phyloP scores from a whole-genome alignment of 305 asterid species.

The Solanum hybrid region DNA sequence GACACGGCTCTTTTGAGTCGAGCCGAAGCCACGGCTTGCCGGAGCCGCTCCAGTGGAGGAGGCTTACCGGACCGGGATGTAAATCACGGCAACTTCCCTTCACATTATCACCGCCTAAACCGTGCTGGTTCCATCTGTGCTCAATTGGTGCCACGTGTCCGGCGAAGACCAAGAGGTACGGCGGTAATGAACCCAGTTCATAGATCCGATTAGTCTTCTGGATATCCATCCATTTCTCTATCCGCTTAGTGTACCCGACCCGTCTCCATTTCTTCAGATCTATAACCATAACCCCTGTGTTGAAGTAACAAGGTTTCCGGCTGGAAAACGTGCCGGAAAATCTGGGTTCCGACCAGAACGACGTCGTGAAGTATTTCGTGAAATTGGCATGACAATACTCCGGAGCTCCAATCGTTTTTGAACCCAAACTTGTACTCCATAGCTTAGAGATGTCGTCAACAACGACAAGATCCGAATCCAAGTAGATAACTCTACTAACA shows the following conservation, averaged over 20 bases:
- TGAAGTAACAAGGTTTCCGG: constrained; percentile 70
- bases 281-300: constrained; percentile 95
- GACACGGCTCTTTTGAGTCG: constrained; percentile 73
- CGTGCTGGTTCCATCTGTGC: constrained; percentile 96
- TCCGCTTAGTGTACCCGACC: constrained; percentile 65
- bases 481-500: constrained; percentile 69
- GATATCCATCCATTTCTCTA: constrained; percentile 93
- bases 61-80: constrained; percentile 91
- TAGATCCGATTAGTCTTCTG: constrained; percentile 85
- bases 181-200: constrained; percentile 89
- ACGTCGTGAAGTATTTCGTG: constrained; percentile 67
- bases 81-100: constrained; percentile 87
- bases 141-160: constrained; percentile 92
- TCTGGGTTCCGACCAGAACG: constrained; percentile 58
- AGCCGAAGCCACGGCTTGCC: constrained; percentile 98
- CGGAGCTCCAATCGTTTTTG: constrained; percentile 84
- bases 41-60: constrained; percentile 96
- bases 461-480: constrained; percentile 89
- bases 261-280: constrained; percentile 86
- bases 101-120: constrained; percentile 90
- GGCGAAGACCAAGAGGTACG: constrained; percentile 72
- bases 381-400: constrained; percentile 91
- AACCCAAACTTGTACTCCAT: constrained; percentile 55
- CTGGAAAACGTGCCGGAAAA: constrained; percentile 46
- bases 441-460: constrained; percentile 79